Evolutionary conservation across 1,284 basidiomycete genomes (phyloP), one percentile per base, ranked within the genome.

Genomic region (Microbotryum saponariae): DNA sequence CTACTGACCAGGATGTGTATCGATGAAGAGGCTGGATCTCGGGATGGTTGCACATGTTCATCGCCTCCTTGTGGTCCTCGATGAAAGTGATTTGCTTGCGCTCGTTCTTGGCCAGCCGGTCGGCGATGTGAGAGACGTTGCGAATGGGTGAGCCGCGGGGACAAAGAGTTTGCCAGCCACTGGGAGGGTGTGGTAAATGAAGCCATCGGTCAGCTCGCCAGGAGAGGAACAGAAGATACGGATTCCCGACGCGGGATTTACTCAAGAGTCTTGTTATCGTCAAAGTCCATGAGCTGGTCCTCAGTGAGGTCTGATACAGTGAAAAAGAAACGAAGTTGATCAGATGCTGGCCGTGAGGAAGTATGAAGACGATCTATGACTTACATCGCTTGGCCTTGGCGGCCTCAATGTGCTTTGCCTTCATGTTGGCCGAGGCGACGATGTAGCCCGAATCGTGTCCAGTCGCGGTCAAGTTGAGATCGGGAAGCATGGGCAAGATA

Each of bases 1-100:
- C 12, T 18, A 47, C 62, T 23, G 10, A 66, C 67, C 64, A 68
- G 1, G 64, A 50, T 6, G 67, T 68, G 56, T 54, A 64, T 23
- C 67, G 62, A 42, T 70, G 69, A 2, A 70, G 55, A 7, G 64
- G 57, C 23, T 69, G 64, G 14, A 61, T 64, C 10, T 63, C 64
- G 12, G 66, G 64, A 46, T 68, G 64, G 14, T 51, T 6, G 55
- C 70, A 71, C 31, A 70, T 56, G 56, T 71, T 69, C 58, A 68
- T 69, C 45, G 70, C 63, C 16, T 56, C 50, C 45, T 59, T 49
- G 47, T 69, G 67, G 31, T 69, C 54, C 16, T 59, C 60, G 51
- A 71, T 63, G 48, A 70, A 71, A 47, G 47, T 59, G 3, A 50
- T 45, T 29, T 45, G 54, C n/a, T 21, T 21, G 29, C n/a, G 20